phyloP scores from a whole-genome alignment of 2,329 filamentous ascomycete species.

The Ophiostoma ulmi region DNA sequence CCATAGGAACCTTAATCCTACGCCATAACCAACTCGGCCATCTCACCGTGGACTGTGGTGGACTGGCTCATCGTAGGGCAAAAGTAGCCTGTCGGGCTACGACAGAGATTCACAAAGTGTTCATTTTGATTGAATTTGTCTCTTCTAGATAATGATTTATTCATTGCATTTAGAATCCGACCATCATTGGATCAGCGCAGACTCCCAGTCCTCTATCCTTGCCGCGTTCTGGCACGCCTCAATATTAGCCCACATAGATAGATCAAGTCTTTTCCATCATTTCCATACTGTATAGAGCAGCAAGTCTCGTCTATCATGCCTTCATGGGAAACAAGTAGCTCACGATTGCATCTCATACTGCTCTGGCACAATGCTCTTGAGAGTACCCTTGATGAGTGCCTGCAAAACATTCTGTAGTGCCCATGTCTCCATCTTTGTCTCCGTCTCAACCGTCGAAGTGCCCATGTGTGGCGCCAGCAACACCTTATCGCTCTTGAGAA shows the following conservation, averaged over 20 bases:
- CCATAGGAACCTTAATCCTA: conserved; percentile 32
- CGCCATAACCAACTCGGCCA: conserved; percentile 33
- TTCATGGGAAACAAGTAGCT: neutral
- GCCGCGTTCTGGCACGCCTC: too few species aligned
- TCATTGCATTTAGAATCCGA: too few species aligned
- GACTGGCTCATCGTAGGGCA: neutral
- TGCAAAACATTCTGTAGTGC: conserved; percentile 31
- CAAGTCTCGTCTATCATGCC: neutral
- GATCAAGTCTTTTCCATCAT: too few species aligned
- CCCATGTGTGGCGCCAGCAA: conserved; percentile 82
- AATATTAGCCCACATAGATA: too few species aligned
- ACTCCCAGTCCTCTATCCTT: neutral
- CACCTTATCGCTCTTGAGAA: conserved; percentile 65
- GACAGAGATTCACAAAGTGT: neutral
- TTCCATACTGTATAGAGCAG: too few species aligned
- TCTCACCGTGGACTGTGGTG: conserved; percentile 25
- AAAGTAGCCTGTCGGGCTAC: neutral
- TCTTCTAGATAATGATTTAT: neutral
- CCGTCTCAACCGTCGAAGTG: conserved; percentile 67
- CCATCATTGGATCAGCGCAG: neutral
- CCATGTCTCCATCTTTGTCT: conserved; percentile 26
- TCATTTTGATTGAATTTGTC: neutral
- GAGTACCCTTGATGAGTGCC: conserved; percentile 20
- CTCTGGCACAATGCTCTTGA: conserved; percentile 27
- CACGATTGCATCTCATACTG: conserved; percentile 16